Evolutionary conservation across 768 basidiomycete species (phyloP).

Genomic region (Coprinellus micaceus): DNA sequence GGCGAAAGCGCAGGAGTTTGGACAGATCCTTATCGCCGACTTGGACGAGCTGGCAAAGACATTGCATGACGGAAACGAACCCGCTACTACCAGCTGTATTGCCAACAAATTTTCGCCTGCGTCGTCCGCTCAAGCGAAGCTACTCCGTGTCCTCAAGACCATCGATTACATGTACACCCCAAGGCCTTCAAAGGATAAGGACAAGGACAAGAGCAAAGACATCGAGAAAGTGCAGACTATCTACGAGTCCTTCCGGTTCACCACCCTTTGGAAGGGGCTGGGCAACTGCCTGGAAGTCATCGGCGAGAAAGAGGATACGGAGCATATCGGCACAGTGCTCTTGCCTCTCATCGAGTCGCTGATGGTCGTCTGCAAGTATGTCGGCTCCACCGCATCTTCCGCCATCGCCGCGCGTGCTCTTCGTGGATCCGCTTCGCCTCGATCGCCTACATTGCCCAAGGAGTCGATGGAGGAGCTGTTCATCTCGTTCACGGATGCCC

Average conservation of each 20-base stretch:
- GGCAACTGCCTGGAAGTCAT: conserved; percentile 86
- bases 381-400: conserved; percentile 59
- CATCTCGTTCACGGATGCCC: conserved; percentile 87
- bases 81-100: conserved; percentile 59
- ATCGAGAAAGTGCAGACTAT: conserved; percentile 82
- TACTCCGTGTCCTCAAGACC: conserved; percentile 91
- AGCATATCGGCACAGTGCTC: conserved; percentile 88
- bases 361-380: conserved; percentile 98
- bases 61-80: conserved; percentile 53
- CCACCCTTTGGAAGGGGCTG: conserved; percentile 81
- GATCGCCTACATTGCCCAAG: conserved; percentile 60
- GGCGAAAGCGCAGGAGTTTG: conserved; percentile 83
- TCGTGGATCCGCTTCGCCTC: conserved; percentile 66
- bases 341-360: conserved; percentile 93
- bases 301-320: conserved; percentile 73
- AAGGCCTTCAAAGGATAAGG: conserved; percentile 27
- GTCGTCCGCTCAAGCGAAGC: conserved; percentile 94
- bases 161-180: conserved; percentile 95
- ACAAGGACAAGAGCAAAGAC: conserved; percentile 44
- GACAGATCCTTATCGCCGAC: conserved; percentile 67
- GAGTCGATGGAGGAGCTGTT: conserved; percentile 90
- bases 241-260: conserved; percentile 89
- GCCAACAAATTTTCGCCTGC: conserved; percentile 91
- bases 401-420: conserved; percentile 43
- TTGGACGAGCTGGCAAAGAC: conserved; percentile 71